These are phyloP conservation scores for Trichophyton schoenleinii DNA, from an alignment of 2,329 filamentous ascomycete genomes.

Conservation along the genomic window DNA sequence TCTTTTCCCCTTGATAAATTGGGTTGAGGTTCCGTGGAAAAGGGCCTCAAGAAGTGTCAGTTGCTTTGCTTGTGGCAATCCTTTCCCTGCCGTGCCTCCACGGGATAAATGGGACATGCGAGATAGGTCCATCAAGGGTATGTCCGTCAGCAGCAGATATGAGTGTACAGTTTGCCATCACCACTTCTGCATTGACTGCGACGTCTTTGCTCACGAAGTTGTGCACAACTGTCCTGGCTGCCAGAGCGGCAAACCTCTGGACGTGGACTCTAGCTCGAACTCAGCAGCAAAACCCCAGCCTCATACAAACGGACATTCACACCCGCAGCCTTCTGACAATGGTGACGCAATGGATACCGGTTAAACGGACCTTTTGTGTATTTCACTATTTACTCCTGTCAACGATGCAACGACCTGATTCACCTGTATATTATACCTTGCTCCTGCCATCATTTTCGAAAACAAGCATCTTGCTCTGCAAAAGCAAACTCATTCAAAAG, in stretches of 20 bases:
- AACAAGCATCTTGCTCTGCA: not conserved
- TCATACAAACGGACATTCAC: not conserved
- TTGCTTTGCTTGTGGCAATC: conserved; percentile 65
- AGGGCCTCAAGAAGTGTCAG: conserved; percentile 49
- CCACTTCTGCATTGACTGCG: conserved; percentile 97
- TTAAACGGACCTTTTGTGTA: not conserved
- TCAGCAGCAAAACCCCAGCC: not conserved
- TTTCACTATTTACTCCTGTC: not conserved
- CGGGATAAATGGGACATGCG: conserved; percentile 24
- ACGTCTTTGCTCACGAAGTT: conserved; percentile 86
- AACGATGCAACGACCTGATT: conserved; percentile 1
- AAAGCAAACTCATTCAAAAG: not conserved
- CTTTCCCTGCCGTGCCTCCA: conserved; percentile 49
- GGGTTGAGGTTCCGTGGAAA: conserved; percentile 78
- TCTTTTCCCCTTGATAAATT: conserved; percentile 78
- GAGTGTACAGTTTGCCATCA: conserved; percentile 74
- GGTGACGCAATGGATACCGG: conserved; percentile 13
- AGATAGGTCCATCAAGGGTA: conserved; percentile 41
- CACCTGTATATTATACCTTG: not conserved
- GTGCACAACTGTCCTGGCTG: conserved; percentile 95
- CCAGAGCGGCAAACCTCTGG: conserved; percentile 34
- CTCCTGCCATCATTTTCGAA: not conserved
- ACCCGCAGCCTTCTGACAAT: conserved; percentile 1
- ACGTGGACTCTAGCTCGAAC: not conserved
- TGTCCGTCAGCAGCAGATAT: conserved; percentile 78